Evolutionary conservation across 495 filamentous ascomycete genomes (phyloP).

Genomic region (Neurospora sp.): DNA sequence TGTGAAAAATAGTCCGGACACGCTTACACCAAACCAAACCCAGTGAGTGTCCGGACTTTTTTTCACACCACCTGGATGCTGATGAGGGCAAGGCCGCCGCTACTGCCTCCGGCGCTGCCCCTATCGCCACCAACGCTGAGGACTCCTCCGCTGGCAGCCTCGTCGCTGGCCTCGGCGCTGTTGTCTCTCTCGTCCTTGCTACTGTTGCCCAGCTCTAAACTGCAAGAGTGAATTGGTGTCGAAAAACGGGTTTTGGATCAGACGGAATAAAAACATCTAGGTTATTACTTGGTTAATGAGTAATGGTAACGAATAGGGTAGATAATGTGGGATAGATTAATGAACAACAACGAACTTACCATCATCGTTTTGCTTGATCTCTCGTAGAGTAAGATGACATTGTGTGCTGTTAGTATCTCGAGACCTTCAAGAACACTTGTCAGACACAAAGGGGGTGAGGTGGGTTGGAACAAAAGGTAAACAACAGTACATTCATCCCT

Average conservation of each 20-base stretch:
- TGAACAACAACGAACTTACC: neutral
- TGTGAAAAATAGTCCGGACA: too few relatives aligned
- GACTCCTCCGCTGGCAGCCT: neutral
- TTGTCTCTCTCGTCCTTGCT: neutral
- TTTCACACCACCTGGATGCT: too few relatives aligned
- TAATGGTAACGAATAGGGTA: neutral
- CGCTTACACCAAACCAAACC: too few relatives aligned
- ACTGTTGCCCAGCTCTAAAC: neutral
- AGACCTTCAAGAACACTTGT: neutral
- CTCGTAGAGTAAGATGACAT: neutral
- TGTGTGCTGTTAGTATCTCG: neutral
- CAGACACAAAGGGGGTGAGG: neutral
- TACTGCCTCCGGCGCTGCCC: neutral
- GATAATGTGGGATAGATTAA: neutral
- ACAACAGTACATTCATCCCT: neutral
- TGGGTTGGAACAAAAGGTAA: neutral
- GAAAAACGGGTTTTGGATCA: accelerated
- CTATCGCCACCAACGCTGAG: neutral
- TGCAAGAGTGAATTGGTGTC: neutral
- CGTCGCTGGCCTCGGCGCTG: neutral
- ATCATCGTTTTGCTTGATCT: neutral
- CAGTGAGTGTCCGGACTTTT: too few relatives aligned
- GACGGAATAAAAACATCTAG: neutral
- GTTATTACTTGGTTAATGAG: neutral
- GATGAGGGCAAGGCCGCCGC: too few relatives aligned